Percentiles rank a stretch among this genome's conserved stretches.
Evolutionary conservation across 345 rosid species (phyloP).

Genomic region (Salix suchowensis): DNA sequence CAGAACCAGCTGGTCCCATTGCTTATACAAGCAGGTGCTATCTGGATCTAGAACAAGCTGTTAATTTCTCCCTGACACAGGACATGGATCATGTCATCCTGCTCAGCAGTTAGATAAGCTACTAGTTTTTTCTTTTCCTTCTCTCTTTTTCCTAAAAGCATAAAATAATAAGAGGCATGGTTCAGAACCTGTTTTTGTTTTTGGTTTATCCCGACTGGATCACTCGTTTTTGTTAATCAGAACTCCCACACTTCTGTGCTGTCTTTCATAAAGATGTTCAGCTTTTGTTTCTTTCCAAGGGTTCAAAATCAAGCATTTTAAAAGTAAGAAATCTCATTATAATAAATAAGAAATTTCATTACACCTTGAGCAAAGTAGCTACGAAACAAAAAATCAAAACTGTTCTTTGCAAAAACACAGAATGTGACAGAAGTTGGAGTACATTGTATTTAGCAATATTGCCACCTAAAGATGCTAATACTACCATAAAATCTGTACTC

Average conservation of each 20-base stretch:
- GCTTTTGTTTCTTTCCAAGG: neutral
- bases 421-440: neutral
- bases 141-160: neutral
- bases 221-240: neutral
- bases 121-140: neutral
- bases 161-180: neutral
- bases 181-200: neutral
- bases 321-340: neutral
- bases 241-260: neutral
- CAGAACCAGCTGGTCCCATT: conserved; percentile 21
- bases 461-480: neutral
- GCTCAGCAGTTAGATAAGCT: neutral
- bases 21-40: conserved; percentile 26
- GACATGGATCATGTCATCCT: neutral
- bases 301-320: neutral
- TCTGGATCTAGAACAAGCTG: conserved; percentile 12
- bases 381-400: neutral
- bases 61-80: neutral
- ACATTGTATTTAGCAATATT: neutral
- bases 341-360: neutral
- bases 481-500: neutral
- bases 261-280: neutral
- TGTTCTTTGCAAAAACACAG: neutral
- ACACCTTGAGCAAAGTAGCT: neutral
- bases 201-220: neutral